Evolutionary conservation across 495 filamentous ascomycete genomes (phyloP).

Genomic region (Penicillium antarcticum): DNA sequence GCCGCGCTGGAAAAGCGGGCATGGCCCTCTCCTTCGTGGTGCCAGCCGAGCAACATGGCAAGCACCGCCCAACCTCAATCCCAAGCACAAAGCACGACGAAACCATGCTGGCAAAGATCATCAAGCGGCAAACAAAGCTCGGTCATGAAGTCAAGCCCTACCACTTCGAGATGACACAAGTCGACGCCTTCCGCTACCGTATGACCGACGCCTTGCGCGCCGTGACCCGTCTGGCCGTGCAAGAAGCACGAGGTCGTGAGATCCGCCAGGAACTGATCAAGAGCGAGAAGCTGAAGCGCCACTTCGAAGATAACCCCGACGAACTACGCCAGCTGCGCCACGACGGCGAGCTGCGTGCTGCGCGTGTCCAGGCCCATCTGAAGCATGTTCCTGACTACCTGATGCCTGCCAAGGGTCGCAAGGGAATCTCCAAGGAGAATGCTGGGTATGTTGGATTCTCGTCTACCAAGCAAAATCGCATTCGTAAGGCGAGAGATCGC

Average conservation of each 20-base stretch:
- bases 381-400: slow-evolving; percentile 96
- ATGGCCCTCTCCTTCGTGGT: slow-evolving; percentile 95
- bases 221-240: slow-evolving; percentile 77
- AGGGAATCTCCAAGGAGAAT: slow-evolving; percentile 56
- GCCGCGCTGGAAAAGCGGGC: slow-evolving; percentile 81
- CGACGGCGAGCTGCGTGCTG: slow-evolving; percentile 79
- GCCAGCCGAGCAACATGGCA: slow-evolving; percentile 73
- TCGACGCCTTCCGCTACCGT: slow-evolving; percentile 91
- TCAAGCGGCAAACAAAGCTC: slow-evolving; percentile 65
- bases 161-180: slow-evolving; percentile 88
- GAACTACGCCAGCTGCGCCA: slow-evolving; percentile 85
- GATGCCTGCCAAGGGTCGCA: slow-evolving; percentile 74
- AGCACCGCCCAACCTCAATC: slow-evolving; percentile 82
- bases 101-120: slow-evolving; percentile 69
- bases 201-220: slow-evolving; percentile 84
- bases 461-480: slow-evolving; percentile 69
- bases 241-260: slow-evolving; percentile 86
- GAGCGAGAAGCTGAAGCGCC: slow-evolving; percentile 87
- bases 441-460: slow-evolving; percentile 73
- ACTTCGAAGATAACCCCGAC: slow-evolving; percentile 95
- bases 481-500: slow-evolving; percentile 66
- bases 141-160: slow-evolving; percentile 82
- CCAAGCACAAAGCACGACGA: slow-evolving; percentile 77
- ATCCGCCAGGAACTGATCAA: slow-evolving; percentile 85
- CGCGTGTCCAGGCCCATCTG: slow-evolving; percentile 80